phyloP scores from a whole-genome alignment of 169 alveolate genomes.

The Plasmodium vivax region DNA sequence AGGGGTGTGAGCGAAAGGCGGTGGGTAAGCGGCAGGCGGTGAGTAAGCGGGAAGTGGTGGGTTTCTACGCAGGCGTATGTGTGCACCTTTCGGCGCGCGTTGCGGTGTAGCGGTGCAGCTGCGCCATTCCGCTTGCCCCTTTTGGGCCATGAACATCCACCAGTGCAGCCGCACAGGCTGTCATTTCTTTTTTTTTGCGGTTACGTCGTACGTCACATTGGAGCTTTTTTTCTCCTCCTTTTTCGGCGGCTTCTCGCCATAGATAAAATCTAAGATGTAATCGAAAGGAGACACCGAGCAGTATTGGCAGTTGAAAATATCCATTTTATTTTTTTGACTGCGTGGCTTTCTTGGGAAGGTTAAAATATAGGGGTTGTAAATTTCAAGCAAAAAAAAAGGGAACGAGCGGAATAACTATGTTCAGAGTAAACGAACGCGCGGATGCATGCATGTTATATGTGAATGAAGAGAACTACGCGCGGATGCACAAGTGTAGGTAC shows the following conservation, averaged over 20 bases:
- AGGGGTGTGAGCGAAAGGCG: background rate
- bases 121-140: background rate
- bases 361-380: slow-evolving; percentile 11
- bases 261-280: slow-evolving; percentile 53
- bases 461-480: background rate
- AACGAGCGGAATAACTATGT: slow-evolving; percentile 12
- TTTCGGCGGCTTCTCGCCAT: slow-evolving; percentile 64
- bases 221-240: slow-evolving; percentile 71
- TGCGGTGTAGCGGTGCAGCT: background rate
- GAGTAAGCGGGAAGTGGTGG: background rate
- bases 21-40: background rate
- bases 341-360: background rate
- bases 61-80: background rate
- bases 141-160: background rate
- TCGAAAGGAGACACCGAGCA: slow-evolving; percentile 73
- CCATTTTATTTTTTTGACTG: slow-evolving; percentile 42
- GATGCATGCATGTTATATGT: background rate
- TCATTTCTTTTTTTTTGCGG: slow-evolving; percentile 10
- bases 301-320: slow-evolving; percentile 69
- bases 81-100: background rate
- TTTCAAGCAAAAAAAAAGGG: slow-evolving; percentile 14
- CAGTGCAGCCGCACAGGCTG: background rate
- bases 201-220: slow-evolving; percentile 71
- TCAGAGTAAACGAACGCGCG: background rate
- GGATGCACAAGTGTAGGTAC: background rate